Percentiles rank a stretch among this genome's conserved stretches.
Evolutionary conservation across 1,284 basidiomycete species (phyloP).

Genomic region (Trichosporon inkin): DNA sequence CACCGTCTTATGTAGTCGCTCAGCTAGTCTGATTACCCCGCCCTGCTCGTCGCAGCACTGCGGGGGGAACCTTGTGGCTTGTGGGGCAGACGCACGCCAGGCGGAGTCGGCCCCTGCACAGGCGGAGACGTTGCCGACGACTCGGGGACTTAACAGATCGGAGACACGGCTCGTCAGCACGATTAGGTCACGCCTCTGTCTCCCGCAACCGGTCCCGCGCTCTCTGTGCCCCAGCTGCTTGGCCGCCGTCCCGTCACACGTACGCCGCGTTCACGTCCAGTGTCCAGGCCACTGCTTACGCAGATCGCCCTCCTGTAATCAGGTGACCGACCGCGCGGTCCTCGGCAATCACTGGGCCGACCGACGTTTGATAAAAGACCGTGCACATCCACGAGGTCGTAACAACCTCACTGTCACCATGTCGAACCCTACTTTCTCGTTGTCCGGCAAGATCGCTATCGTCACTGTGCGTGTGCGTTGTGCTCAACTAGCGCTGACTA

Average conservation of each 20-base stretch:
- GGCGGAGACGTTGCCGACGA: neutral
- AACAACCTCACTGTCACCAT: neutral
- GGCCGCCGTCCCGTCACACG: too few relatives aligned
- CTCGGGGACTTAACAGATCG: neutral
- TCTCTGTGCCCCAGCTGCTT: too few relatives aligned
- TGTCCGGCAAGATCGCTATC: constrained; percentile 16
- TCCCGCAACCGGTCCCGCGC: too few relatives aligned
- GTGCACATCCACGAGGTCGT: neutral
- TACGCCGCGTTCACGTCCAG: too few relatives aligned
- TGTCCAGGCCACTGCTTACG: too few relatives aligned
- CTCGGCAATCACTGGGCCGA: neutral
- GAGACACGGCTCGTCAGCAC: neutral
- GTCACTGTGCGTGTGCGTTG: constrained; percentile 2
- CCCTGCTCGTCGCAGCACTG: too few relatives aligned
- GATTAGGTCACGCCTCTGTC: too few relatives aligned
- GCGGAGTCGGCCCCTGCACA: neutral
- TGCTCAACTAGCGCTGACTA: neutral
- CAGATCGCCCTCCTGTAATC: neutral
- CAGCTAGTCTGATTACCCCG: neutral
- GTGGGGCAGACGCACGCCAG: too few relatives aligned
- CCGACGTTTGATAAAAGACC: neutral
- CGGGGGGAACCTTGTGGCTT: too few relatives aligned
- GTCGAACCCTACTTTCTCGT: neutral
- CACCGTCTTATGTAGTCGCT: neutral
- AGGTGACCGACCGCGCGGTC: neutral